These are phyloP conservation scores for Podospora conica DNA, from an alignment of 495 filamentous ascomycete genomes.

Conservation along the genomic window DNA sequence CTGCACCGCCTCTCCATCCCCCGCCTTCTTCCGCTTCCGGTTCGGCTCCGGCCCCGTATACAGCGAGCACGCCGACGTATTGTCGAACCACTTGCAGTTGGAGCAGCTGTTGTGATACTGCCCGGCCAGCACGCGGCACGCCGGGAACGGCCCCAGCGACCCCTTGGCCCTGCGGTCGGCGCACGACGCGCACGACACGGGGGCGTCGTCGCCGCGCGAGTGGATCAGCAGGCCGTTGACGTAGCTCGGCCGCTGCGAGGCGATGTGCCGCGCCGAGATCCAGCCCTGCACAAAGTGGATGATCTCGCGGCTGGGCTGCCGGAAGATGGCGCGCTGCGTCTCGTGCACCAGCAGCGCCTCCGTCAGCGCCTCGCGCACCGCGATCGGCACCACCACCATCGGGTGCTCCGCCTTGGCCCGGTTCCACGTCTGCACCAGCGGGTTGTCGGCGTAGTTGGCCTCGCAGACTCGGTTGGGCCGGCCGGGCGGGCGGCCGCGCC, in stretches of 20 bases:
- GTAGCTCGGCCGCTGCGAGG: conserved; percentile 31
- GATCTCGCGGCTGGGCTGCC: conserved; percentile 23
- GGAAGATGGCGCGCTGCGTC: conserved; percentile 26
- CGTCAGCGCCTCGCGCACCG: conserved; percentile 25
- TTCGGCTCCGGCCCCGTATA: conserved; percentile 32
- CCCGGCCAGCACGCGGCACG: conserved; percentile 23
- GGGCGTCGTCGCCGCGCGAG: conserved; percentile 26
- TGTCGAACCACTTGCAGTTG: conserved; percentile 37
- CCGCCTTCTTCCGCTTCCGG: conserved; percentile 30
- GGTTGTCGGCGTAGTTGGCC: conserved; percentile 25
- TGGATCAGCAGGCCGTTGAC: conserved; percentile 33
- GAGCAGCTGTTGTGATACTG: conserved; percentile 32
- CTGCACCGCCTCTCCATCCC: neutral
- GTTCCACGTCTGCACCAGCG: conserved; percentile 27
- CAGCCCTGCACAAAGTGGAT: conserved; percentile 31
- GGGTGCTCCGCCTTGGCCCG: conserved; percentile 21
- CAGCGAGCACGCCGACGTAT: conserved; percentile 27
- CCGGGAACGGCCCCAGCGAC: conserved; percentile 27
- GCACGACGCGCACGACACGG: conserved; percentile 21
- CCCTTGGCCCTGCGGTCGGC: conserved; percentile 22
- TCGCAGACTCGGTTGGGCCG: conserved; percentile 29
- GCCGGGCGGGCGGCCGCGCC: conserved; percentile 29
- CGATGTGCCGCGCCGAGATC: conserved; percentile 32
- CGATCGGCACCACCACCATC: conserved; percentile 18
- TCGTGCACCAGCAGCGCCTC: conserved; percentile 25